Base-by-base conservation (phyloP, 305 asterid species). In the Solanum hybrid region DNA sequence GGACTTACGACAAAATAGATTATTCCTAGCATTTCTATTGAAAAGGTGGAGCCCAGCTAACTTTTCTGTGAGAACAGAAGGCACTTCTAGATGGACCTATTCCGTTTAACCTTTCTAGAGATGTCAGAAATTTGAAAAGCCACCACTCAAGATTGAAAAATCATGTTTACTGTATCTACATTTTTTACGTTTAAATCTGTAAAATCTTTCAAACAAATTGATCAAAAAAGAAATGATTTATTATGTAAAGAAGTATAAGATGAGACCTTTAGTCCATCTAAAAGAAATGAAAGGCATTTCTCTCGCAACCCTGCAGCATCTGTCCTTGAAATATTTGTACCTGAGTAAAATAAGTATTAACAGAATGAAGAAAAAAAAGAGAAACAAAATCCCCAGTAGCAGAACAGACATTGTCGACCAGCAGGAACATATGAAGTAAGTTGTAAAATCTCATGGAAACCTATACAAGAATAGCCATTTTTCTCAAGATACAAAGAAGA, bases 301-400 rank as follows among this genome's bases (percentile, higher is more conserved):
- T 57, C 89, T 93, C 96, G 94, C 94, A 97, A 91, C 90, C 94
- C 93, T 70, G 95, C 95, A 33, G 99, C 98, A 87, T 95, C 99
- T 91, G 24, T 92, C 94, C 93, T 95, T 89, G 99, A 94, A 88
- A 97, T 93, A 93, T 90, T 92, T 91, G 98, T 93, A 92, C 99
- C 99, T 97, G 95, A 78, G 91, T 17, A 89, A 88, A 90, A 87
- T 33, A 65, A 77, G 85, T 89, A 83, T 12, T 36, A 82, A 37
- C 82, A 79, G 34, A 51, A 78, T 51, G 76, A 78, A 86, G 7
- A 89, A 65, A 20, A 20, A 76, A 77, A 34, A 2, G 20, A 39
- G 39, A 75, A 77, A 57, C 27, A 39, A 29, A 38, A 79, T 80
- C 78, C 72, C 31, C 33, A 3, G 85, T 27, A 79, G 70, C 78